A percentile compares a stretch with the other conserved stretches of the same genome.
Evolutionary conservation across 2,329 filamentous ascomycete genomes (phyloP).

Genomic region (Botrytis sinoallii): DNA sequence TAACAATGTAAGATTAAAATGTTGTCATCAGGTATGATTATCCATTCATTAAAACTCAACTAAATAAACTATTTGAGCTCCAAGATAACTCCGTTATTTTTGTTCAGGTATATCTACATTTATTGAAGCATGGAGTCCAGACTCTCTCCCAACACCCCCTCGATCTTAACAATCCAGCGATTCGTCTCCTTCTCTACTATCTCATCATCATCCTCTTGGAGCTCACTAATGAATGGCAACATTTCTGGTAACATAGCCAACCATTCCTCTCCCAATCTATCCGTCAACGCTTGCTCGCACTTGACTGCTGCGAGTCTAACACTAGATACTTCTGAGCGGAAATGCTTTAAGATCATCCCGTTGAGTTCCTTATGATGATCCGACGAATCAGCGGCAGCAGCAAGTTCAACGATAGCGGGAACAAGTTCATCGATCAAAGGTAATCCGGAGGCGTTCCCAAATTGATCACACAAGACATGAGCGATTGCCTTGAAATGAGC

Average conservation of each 20-base stretch:
- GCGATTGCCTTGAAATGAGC: conserved; percentile 76
- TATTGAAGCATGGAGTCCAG: conserved; percentile 90
- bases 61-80: background rate
- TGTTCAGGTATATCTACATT: conserved; percentile 17
- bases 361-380: conserved; percentile 93
- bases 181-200: conserved; percentile 85
- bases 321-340: conserved; percentile 68
- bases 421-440: conserved; percentile 56
- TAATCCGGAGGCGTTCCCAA: conserved; percentile 47
- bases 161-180: conserved; percentile 86
- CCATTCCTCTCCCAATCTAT: conserved; percentile 88
- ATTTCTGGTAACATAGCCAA: conserved; percentile 87
- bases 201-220: conserved; percentile 96
- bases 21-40: background rate
- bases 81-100: conserved; percentile 10
- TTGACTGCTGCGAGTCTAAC: conserved; percentile 80
- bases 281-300: conserved; percentile 76
- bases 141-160: conserved; percentile 84
- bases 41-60: conserved; percentile 5
- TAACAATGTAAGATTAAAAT: background rate
- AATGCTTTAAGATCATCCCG: conserved; percentile 68
- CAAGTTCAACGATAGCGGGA: conserved; percentile 75
- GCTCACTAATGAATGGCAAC: conserved; percentile 90
- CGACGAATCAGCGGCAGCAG: conserved; percentile 74
- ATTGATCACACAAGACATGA: conserved; percentile 66